Conservation (phyloP, 2,329 filamentous ascomycete genomes). For the Macrophomina tecta region DNA sequence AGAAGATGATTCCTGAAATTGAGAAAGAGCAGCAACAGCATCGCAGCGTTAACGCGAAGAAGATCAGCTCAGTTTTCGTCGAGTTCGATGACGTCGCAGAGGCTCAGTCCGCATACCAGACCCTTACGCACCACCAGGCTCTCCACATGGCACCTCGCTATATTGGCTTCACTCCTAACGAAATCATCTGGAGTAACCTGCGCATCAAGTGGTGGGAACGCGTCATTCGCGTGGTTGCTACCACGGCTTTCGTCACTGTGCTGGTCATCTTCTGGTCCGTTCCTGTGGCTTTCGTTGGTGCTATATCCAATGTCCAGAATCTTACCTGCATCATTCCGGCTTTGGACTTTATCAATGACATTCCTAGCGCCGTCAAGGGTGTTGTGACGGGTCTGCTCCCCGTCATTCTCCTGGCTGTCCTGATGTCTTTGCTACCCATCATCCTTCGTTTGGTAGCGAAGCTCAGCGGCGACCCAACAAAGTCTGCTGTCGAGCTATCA, state of each 20-base stretch:
- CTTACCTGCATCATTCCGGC: slow-evolving; percentile 69
- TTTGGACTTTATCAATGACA: slow-evolving; percentile 73
- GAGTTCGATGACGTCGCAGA: slow-evolving; percentile 84
- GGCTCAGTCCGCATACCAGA: slow-evolving; percentile 86
- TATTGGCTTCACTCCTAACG: slow-evolving; percentile 79
- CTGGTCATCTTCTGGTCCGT: slow-evolving; percentile 88
- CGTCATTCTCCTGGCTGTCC: slow-evolving; percentile 75
- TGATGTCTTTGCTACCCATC: slow-evolving; percentile 85
- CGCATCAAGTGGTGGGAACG: slow-evolving; percentile 86
- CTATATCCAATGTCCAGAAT: slow-evolving; percentile 82
- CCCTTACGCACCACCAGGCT: slow-evolving; percentile 83
- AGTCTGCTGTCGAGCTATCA: slow-evolving; percentile 81
- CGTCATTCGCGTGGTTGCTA: slow-evolving; percentile 72
- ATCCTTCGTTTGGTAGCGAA: slow-evolving; percentile 72
- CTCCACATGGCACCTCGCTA: slow-evolving; percentile 86
- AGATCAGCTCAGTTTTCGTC: slow-evolving; percentile 73
- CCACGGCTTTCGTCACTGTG: slow-evolving; percentile 73
- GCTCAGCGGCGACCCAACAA: slow-evolving; percentile 78
- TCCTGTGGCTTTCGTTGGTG: slow-evolving; percentile 78
- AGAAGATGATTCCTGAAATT: slow-evolving; percentile 23
- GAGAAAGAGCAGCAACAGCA: slow-evolving; percentile 24
- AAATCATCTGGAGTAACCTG: slow-evolving; percentile 88
- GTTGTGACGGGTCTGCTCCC: slow-evolving; percentile 86
- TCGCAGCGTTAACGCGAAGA: background rate
- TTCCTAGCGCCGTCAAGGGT: slow-evolving; percentile 76